Base-by-base conservation (phyloP, 495 filamentous ascomycete species). In the Penicillium desertorum region DNA sequence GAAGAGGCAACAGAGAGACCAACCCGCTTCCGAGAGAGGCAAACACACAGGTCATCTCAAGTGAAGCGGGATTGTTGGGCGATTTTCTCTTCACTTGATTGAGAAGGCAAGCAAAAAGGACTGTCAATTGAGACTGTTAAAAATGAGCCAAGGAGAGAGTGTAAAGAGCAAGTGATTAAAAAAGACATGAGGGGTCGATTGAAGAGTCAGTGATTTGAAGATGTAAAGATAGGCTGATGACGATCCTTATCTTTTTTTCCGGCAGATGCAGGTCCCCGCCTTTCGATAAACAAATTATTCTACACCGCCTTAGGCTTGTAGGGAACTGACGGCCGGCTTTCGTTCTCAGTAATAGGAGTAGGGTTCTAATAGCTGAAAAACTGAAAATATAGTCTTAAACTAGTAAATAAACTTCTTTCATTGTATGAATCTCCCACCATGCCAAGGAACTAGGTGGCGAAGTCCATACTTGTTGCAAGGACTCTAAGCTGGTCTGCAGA, bases 211-310 rank as follows among this genome's bases (percentile, higher is more conserved):
- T 17, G 20, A 29, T 29, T 29, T 14, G 16, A 11, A n/a, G 50
- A 52, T 41, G n/a, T 20, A n/a, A 51, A 36, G 27, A 32, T 47
- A 17, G 29, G 27, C 25, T 29, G 48, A 51, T 51, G 48, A 51
- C 48, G 45, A 51, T 51, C 20, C 50, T 42, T 52, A 42, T 52
- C 36, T 52, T 52, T 52, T 51, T 25, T 14, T 1, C 50, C 25
- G 36, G 50, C 50, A 52, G 50, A 52, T 52, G 23, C 36, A 42
- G 23, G 2, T 41, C 36, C 50, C 50, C 36, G 23, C 36, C 37
- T 14, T 14, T 29, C 36, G 20, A 52, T 42, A 41, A 52, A 8
- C 16, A 42, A 42, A 17, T 39, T 17, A 39, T 39, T 20, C 1
- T n/a, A 23, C 36, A 52, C 50, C 50, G 50, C 50, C 50, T 52